These are phyloP conservation scores for Oryza australiensis DNA, from an alignment of 176 grass and related monocot genomes.

Conservation along the genomic window DNA sequence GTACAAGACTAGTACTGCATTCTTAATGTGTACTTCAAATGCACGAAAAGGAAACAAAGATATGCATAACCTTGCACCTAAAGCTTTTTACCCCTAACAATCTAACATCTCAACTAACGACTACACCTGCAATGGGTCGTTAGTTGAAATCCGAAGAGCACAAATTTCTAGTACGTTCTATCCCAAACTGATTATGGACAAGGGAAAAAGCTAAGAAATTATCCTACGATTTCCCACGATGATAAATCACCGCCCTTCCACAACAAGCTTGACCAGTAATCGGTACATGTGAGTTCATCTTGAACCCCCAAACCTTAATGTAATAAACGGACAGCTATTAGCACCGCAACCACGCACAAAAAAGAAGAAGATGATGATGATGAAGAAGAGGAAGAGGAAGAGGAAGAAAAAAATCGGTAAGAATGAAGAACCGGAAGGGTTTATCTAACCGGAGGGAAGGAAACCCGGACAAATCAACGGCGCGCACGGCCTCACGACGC, in stretches of 20 bases:
- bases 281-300: neutral
- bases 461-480: no score
- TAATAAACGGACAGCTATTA: no score
- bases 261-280: neutral
- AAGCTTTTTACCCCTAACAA: neutral
- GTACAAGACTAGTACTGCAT: neutral
- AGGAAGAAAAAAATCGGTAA: no score
- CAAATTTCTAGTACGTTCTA: neutral
- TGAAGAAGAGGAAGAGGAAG: no score
- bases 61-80: neutral
- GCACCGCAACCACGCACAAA: no score
- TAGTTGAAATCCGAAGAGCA: neutral
- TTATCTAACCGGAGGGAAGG: no score
- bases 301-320: no score
- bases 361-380: no score
- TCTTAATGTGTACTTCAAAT: neutral
- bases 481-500: no score
- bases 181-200: no score
- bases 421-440: no score
- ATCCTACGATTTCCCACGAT: neutral
- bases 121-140: neutral
- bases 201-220: neutral
- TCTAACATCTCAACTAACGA: constrained; percentile 7
- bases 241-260: neutral
- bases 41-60: neutral